Evolutionary conservation across 768 basidiomycete species (phyloP), one percentile per base, ranked within the genome.

Genomic region (Lentinula detonsa): DNA sequence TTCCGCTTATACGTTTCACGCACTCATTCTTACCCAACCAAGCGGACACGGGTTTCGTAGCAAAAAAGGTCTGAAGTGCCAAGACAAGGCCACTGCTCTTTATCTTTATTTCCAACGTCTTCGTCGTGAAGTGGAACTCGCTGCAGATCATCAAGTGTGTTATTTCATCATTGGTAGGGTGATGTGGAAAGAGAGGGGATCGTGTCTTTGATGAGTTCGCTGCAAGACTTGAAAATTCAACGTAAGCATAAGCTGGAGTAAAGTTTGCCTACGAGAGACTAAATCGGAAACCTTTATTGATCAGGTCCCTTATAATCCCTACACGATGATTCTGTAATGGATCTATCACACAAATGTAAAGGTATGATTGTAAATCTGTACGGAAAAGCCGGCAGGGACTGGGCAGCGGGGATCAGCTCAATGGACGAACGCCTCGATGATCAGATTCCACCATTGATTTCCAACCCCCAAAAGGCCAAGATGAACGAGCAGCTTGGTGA

Each of bases 41-140:
- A 68, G 72, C 46, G 74, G 75, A 7, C 74, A 76, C n/a, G 86
- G 83, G 1, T 73, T 88, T 28, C 79, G 83, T 8, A 1, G 81
- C 84, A 61, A 87, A 88, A 75, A 84, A 88, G 66, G 87, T 87
- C 1, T 88, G 64, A 86, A 84, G 66, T 81, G 83, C 72, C 77
- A 76, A 60, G 68, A 75, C 16, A 50, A 18, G 15, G n/a, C 18
- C 7, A 78, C 75, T 11, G 80, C 85, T 11, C 78, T 81, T 1
- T 89, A 87, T 62, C 69, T 88, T 4, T 78, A 77, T 46, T 80
- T 78, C 61, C 79, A 79, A 66, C 69, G 87, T 68, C 76, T 85
- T 71, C 82, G 84, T 63, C 80, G 86, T 21, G 82, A 85, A 0
- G 78, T 85, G 2, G 81, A 82, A 65, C 83, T 84, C 63, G 84